phyloP scores from a whole-genome alignment of 2,329 filamentous ascomycete genomes.

The Aspergillus tanneri region DNA sequence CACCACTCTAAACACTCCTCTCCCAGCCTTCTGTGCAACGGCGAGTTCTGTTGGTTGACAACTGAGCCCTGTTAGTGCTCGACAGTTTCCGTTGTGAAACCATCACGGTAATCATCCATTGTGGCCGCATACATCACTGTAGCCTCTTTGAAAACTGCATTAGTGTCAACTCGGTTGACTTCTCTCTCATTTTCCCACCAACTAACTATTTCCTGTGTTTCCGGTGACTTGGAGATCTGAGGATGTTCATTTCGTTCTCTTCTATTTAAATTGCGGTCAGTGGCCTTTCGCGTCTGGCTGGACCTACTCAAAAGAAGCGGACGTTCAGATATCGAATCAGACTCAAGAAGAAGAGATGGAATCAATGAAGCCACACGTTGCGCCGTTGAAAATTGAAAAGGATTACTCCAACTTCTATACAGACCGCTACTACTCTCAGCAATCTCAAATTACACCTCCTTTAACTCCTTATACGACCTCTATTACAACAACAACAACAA shows the following conservation, averaged over 20 bases:
- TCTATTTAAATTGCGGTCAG: conserved; percentile 33
- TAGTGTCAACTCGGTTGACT: not conserved
- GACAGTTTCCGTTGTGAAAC: conserved; percentile 10
- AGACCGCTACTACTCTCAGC: conserved; percentile 28
- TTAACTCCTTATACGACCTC: conserved; percentile 65
- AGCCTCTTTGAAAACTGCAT: not conserved
- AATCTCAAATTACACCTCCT: conserved; percentile 70
- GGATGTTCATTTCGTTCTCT: conserved; percentile 30
- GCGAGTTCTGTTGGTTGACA: conserved; percentile 12
- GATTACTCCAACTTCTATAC: conserved; percentile 28
- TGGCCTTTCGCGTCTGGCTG: conserved; percentile 26
- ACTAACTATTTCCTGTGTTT: not conserved
- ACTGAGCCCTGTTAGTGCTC: conserved; percentile 1
- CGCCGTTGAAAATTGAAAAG: conserved; percentile 41
- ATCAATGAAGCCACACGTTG: conserved; percentile 37
- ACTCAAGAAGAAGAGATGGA: conserved; percentile 29
- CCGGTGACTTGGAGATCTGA: conserved; percentile 13
- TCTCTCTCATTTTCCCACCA: not conserved
- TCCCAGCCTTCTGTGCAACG: conserved; percentile 17
- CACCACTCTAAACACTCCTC: conserved; percentile 13
- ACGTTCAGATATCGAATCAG: not conserved
- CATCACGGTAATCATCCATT: not conserved
- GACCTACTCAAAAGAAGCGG: conserved; percentile 1
- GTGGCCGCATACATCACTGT: not conserved
- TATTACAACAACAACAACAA: no score